These are phyloP conservation scores for Fusarium algeriense DNA, from an alignment of 2,329 filamentous ascomycete genomes.

Conservation along the genomic window DNA sequence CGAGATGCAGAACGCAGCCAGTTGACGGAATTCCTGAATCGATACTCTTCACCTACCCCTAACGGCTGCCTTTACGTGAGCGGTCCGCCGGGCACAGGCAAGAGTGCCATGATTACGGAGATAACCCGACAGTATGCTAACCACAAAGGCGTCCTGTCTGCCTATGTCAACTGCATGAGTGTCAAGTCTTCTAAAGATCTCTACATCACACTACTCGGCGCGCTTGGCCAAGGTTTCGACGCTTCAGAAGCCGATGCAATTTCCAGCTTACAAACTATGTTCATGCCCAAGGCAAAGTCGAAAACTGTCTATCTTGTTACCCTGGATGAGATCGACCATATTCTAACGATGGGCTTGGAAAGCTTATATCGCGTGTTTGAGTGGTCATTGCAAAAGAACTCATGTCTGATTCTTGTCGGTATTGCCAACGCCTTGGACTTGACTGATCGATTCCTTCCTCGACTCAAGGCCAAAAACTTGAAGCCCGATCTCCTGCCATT, in stretches of 20 bases:
- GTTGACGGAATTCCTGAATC: constrained; percentile 75
- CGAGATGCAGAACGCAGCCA: constrained; percentile 77
- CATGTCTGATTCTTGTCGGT: constrained; percentile 85
- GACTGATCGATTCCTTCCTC: constrained; percentile 93
- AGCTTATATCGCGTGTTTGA: constrained; percentile 95
- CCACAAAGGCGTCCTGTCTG: constrained; percentile 70
- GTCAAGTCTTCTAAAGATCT: constrained; percentile 90
- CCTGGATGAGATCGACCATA: constrained; percentile 94
- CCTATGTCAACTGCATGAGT: constrained; percentile 97
- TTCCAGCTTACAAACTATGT: constrained; percentile 75
- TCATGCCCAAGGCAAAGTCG: constrained; percentile 71
- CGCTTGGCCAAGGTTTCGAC: constrained; percentile 71
- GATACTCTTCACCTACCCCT: constrained; percentile 68
- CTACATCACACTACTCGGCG: constrained; percentile 81
- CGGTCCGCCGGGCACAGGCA: constrained; percentile 94
- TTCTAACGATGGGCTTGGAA: constrained; percentile 88
- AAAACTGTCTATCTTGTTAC: constrained; percentile 81
- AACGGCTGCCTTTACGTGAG: constrained; percentile 94
- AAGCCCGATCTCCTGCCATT: constrained; percentile 93
- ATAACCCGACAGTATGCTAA: constrained; percentile 72
- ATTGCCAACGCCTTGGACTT: constrained; percentile 97
- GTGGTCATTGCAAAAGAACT: constrained; percentile 88
- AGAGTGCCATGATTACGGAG: constrained; percentile 92
- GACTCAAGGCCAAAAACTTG: constrained; percentile 91
- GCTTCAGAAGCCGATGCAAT: constrained; percentile 75